Evolutionary conservation across 331 rosid species (phyloP), one percentile per base, ranked within the genome.

Genomic region (Erythrophleum ivorense): DNA sequence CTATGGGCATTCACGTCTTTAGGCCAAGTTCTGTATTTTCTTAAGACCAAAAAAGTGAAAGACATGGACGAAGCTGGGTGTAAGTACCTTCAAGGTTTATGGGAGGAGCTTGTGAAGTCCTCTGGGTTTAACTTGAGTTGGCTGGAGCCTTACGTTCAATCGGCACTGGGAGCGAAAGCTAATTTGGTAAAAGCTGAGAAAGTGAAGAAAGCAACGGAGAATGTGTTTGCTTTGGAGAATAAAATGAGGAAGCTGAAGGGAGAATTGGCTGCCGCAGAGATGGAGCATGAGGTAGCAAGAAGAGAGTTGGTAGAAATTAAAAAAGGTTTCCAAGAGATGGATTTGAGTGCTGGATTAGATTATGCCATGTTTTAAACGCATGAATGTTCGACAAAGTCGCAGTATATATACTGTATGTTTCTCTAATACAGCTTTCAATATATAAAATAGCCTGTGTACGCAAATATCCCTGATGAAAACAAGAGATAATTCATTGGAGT

Each of bases 101-200:
- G 88, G 88, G 79, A 82, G 24, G 86, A 85, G 29, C 81, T 85
- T 77, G 80, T 73, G 38, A 52, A 60, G 50, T 66, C 70, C 13
- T 85, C 85, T 5, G 83, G 85, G 19, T 85, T 85, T 36, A 43
- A 82, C 5, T 85, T 85, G 81, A 16, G 75, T 58, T 82, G 88
- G 88, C 6, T 85, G 38, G 79, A 82, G 84, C 88, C 88, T 6
- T 46, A 82, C 69, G 88, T 85, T 74, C 58, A 82, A 78, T 82
- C 84, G 5, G 88, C 88, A 11, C 19, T 85, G 60, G 57, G 67
- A 15, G 36, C 48, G 65, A 60, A 33, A 45, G 40, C 5, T 62
- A 70, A 59, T 59, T 36, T 74, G 71, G 72, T 40, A 53, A 85
- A 57, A 50, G 60, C 75, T 19, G 71, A 9, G 3, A 24, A 14